Evolutionary conservation across 2,329 filamentous ascomycete genomes (phyloP).

Genomic region (Chaetothyriales sp.): DNA sequence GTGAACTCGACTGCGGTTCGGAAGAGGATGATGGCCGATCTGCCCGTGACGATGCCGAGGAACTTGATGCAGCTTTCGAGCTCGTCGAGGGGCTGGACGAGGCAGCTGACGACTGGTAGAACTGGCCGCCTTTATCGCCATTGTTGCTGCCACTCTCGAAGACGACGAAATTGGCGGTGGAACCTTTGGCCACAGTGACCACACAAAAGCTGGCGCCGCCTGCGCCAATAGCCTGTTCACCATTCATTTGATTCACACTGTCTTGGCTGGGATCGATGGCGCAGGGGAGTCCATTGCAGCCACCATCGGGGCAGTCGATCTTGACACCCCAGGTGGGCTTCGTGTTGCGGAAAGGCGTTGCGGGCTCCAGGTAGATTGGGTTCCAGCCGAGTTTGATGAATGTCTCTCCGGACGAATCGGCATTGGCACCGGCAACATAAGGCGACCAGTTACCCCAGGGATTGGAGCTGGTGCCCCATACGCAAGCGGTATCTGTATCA

Average conservation of each 20-base stretch:
- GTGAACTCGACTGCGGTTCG: too few relatives aligned
- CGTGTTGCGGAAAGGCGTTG: conserved; percentile 40
- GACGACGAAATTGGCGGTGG: conserved; percentile 54
- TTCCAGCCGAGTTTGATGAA: conserved; percentile 68
- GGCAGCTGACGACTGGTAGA: not conserved
- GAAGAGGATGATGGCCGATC: too few relatives aligned
- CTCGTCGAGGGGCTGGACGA: too few relatives aligned
- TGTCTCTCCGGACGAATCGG: conserved; percentile 49
- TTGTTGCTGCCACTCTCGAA: conserved; percentile 29
- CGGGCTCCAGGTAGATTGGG: conserved; percentile 51
- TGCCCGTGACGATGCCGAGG: too few relatives aligned
- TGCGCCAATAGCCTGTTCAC: conserved; percentile 44
- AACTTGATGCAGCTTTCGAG: too few relatives aligned
- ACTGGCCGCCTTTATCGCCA: conserved; percentile 13
- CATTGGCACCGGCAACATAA: conserved; percentile 65
- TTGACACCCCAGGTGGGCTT: conserved; percentile 55
- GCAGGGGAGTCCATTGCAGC: conserved; percentile 64
- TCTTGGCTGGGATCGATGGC: conserved; percentile 49
- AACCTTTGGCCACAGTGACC: conserved; percentile 56
- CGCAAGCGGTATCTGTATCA: conserved; percentile 45
- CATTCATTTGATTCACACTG: conserved; percentile 45
- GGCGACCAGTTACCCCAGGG: conserved; percentile 64
- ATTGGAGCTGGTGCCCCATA: conserved; percentile 53
- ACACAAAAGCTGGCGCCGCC: conserved; percentile 61
- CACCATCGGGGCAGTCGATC: conserved; percentile 52